A percentile compares a stretch with the other conserved stretches of the same genome.
Conservation (phyloP, 2,329 filamentous ascomycete genomes). For the Graphiopsis chlorocephala region DNA sequence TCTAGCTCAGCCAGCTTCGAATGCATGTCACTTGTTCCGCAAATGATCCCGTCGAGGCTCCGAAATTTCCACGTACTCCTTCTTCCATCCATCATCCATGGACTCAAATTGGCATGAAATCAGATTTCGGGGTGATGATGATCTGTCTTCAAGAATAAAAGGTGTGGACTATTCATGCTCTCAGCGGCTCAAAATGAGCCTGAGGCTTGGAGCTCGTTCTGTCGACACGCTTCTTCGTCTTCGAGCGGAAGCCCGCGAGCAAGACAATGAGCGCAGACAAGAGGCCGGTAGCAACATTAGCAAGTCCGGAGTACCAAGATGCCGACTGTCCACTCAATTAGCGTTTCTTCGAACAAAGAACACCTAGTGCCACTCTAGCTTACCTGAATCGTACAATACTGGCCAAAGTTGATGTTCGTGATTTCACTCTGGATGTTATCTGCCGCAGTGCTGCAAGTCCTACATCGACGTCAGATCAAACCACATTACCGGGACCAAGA, state of each 20-base stretch:
- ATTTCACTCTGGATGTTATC: slow-evolving; percentile 39
- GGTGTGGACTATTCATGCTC: neutral
- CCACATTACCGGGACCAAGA: slow-evolving; percentile 32
- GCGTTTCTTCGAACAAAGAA: neutral
- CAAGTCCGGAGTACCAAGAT: slow-evolving; percentile 37
- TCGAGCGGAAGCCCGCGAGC: slow-evolving; percentile 29
- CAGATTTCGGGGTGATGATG: neutral
- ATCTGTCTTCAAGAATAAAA: neutral
- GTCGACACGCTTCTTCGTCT: slow-evolving; percentile 33
- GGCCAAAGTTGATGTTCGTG: slow-evolving; percentile 36
- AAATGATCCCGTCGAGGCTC: neutral
- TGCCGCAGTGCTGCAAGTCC: slow-evolving; percentile 23
- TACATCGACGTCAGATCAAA: neutral
- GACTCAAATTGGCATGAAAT: neutral
- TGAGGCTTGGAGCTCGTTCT: neutral
- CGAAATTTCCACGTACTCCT: neutral
- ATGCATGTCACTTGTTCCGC: neutral
- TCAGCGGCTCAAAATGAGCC: neutral
- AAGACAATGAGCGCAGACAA: slow-evolving; percentile 34
- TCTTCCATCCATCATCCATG: neutral
- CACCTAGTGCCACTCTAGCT: slow-evolving; percentile 7
- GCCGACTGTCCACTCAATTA: slow-evolving; percentile 25
- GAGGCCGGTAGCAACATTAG: slow-evolving; percentile 32
- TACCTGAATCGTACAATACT: slow-evolving; percentile 39
- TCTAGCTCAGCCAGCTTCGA: neutral